Evolutionary conservation across 805 yeast species (phyloP), one percentile per base, ranked within the genome.

Genomic region (Sugiyamaella americana): DNA sequence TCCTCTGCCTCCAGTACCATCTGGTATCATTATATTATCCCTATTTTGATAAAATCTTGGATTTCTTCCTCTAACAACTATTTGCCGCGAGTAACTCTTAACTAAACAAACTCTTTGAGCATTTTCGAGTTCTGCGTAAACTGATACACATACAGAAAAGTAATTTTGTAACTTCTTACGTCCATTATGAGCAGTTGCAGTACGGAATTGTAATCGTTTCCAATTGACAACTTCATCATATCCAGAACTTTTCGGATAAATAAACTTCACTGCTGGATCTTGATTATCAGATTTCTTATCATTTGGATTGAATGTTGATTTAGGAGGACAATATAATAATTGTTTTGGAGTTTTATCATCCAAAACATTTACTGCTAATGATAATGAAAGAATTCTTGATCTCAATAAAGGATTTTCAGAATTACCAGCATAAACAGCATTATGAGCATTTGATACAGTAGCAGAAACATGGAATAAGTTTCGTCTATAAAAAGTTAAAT

Each of bases 41-140:
- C 78, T 62, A 47, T 75, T 77, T 29, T 71, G 69, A 54, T 78
- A 78, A 51, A 78, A 79, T n/a, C 76, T 69, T 2, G 84, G 83
- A 53, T 78, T 79, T 43, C 83, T 60, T 2, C 84, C 84, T 51
- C 84, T 61, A 5, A 78, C 83, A 11, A 75, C 74, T 2, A 79
- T 72, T 1, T 80, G 80, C 29, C 71, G 54, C 0, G 70, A 62
- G 34, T 54, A 51, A n/a, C 65, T 50, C 1, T 40, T 47, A 18
- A 53, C 51, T 3, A 51, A 18, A 23, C 49, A 41, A 5, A 52
- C 51, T 6, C 56, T 48, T 45, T 55, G 54, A 10, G 55, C 54
- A 37, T 57, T 58, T 37, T 57, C 62, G 24, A 59, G 53, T 43
- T 58, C 58, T 5, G 59, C 58, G 32, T 48, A 55, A 34, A 57